These are phyloP conservation scores for Pisolithus tinctorius DNA, from an alignment of 768 basidiomycete species.

Conservation along the genomic window DNA sequence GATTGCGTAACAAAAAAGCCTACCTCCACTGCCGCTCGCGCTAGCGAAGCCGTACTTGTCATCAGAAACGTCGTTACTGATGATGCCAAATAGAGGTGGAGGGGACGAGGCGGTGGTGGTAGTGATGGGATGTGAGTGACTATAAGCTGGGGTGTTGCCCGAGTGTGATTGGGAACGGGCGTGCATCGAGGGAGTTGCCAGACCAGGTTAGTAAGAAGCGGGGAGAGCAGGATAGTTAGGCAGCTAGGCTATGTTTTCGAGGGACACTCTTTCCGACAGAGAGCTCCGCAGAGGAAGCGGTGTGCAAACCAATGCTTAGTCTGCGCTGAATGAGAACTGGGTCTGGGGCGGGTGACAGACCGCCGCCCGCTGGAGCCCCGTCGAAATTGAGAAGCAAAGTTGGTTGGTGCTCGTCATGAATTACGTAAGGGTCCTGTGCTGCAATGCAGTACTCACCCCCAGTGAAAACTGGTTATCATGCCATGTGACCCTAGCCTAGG, in stretches of 20 bases:
- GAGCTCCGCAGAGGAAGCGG: conserved; percentile 41
- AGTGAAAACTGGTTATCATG: too few species aligned
- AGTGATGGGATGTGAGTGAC: conserved; percentile 21
- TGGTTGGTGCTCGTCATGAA: conserved; percentile 7
- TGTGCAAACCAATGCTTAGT: conserved; percentile 33
- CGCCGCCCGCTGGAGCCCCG: conserved; percentile 19
- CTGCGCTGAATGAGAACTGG: conserved; percentile 26
- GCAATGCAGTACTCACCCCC: too few species aligned
- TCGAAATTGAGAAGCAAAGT: conserved; percentile 48
- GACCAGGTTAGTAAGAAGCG: conserved; percentile 11
- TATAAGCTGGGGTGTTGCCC: background rate
- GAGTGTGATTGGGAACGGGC: conserved; percentile 24
- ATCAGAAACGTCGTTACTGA: conserved; percentile 21
- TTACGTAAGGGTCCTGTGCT: too few species aligned
- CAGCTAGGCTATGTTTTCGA: conserved; percentile 60
- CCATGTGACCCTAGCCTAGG: too few species aligned
- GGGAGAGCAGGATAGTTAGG: conserved; percentile 26
- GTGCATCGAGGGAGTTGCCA: conserved; percentile 11
- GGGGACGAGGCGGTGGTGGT: conserved; percentile 26
- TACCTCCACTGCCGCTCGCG: conserved; percentile 9
- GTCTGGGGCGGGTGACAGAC: conserved; percentile 24
- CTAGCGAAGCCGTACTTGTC: conserved; percentile 17
- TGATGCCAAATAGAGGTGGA: conserved; percentile 14
- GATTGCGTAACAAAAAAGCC: background rate
- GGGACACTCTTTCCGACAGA: conserved; percentile 47